Base-by-base conservation (phyloP, 331 rosid genomes). In the Acacia concinna region DNA sequence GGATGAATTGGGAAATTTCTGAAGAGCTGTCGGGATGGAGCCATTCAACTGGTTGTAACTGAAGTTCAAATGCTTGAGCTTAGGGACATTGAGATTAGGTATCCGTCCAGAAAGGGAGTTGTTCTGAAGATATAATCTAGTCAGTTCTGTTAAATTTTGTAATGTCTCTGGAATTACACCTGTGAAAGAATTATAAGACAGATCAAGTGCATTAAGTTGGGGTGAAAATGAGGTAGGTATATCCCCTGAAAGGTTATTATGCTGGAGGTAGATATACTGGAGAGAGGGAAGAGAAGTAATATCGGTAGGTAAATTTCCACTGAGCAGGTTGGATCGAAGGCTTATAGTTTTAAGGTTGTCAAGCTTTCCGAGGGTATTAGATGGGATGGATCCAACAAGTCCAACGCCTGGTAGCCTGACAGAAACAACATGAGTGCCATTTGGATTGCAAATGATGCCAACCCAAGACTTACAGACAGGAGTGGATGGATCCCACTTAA, bases 371-470 rank as follows among this genome's bases (percentile, higher is more conserved):
- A 96, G 81, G 17, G 99, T 93, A 51, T 86, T 85, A 10, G 86
- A 37, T 23, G 97, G 98, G 59, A 96, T 89, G 25, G 91, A 30
- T 49, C 99, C 99, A 2, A 93, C 79, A 30, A 96, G 89, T 73
- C 99, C 99, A n/a, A 91, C 83, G n/a, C 97, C 99, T 1, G 99
- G 99, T 67, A 96, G 92, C 70, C 98, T 93, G 74, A 96, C 88
- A 17, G 37, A 28, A 46, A 20, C 34, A 71, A 96, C 93, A 32
- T 91, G 94, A 25, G 86, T 87, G 41, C 67, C 10, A 74, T 88
- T 30, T 15, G 35, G 6, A 78, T 80, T 78, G 83, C 99, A 96
- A 56, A 60, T 59, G 79, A 96, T 73, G 52, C 97, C 97, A 54
- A 88, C 68, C 97, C 97, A 93, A 72, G 87, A 68, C 37, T 74